Evolutionary conservation across 306 rosid species (phyloP).

Genomic region (Trifolium subterraneum): DNA sequence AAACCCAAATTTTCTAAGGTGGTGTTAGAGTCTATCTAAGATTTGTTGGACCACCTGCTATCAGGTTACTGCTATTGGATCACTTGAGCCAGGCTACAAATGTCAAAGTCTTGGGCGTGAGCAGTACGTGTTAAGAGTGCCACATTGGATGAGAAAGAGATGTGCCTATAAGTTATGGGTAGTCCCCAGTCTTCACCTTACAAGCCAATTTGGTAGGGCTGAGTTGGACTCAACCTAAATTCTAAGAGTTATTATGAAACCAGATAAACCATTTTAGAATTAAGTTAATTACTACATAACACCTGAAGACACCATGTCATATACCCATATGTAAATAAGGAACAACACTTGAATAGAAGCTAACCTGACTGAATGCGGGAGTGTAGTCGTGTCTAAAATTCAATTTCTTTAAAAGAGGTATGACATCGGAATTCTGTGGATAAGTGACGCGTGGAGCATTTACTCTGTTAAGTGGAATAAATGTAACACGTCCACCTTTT

Average conservation of each 20-base stretch:
- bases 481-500: slow-evolving; percentile 96
- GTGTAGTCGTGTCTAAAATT: slow-evolving; percentile 56
- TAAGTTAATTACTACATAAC: slow-evolving; percentile 19
- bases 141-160: too few relatives aligned
- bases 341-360: slow-evolving; percentile 39
- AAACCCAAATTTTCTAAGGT: too few relatives aligned
- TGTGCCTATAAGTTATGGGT: too few relatives aligned
- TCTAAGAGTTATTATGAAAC: too few relatives aligned
- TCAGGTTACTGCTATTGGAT: too few relatives aligned
- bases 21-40: too few relatives aligned
- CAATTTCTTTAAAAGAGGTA: slow-evolving; percentile 81
- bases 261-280: slow-evolving; percentile 18
- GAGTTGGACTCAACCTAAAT: neutral
- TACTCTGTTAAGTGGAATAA: slow-evolving; percentile 96
- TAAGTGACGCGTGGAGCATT: slow-evolving; percentile 69
- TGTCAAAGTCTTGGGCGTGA: too few relatives aligned
- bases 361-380: slow-evolving; percentile 90
- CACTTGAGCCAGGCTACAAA: too few relatives aligned
- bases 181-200: too few relatives aligned
- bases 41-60: too few relatives aligned
- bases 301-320: neutral
- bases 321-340: slow-evolving; percentile 19
- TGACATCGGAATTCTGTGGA: slow-evolving; percentile 92
- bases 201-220: too few relatives aligned
- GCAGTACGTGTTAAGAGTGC: too few relatives aligned